Conservation (phyloP, 2,329 filamentous ascomycete species). For the Metarhizium brunneum region DNA sequence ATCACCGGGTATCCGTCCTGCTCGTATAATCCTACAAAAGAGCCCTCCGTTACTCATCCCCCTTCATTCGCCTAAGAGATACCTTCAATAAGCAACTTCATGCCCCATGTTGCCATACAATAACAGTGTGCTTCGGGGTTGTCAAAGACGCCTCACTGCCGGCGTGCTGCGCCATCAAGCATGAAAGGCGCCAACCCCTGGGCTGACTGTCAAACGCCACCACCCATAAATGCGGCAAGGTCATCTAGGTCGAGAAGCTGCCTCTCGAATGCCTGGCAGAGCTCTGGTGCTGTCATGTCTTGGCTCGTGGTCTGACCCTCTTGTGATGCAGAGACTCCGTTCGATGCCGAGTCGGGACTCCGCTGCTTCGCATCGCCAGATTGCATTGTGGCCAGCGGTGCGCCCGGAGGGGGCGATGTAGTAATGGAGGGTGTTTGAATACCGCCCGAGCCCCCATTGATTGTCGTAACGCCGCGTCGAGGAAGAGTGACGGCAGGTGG, state of each 20-base stretch:
- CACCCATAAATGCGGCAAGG: conserved; percentile 53
- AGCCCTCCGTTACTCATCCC: not conserved
- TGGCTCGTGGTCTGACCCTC: conserved; percentile 27
- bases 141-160: not conserved
- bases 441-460: conserved; percentile 46
- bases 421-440: conserved; percentile 35
- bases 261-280: conserved; percentile 50
- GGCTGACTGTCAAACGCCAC: conserved; percentile 37
- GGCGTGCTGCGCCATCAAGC: not conserved
- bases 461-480: conserved; percentile 47
- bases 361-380: conserved; percentile 26
- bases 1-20: conserved; percentile 2
- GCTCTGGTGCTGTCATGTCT: conserved; percentile 50
- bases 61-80: not conserved
- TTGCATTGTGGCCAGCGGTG: conserved; percentile 15
- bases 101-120: not conserved
- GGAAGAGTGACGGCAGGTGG: conserved; percentile 35
- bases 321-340: conserved; percentile 20
- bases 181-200: not conserved
- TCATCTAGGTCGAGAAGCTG: conserved; percentile 52
- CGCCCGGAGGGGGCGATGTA: conserved; percentile 31
- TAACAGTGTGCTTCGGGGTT: not conserved
- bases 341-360: conserved; percentile 22
- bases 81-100: not conserved
- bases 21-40: conserved; percentile 3